Conservation (phyloP, 331 rosid genomes). For the Quercus tomentella region DNA sequence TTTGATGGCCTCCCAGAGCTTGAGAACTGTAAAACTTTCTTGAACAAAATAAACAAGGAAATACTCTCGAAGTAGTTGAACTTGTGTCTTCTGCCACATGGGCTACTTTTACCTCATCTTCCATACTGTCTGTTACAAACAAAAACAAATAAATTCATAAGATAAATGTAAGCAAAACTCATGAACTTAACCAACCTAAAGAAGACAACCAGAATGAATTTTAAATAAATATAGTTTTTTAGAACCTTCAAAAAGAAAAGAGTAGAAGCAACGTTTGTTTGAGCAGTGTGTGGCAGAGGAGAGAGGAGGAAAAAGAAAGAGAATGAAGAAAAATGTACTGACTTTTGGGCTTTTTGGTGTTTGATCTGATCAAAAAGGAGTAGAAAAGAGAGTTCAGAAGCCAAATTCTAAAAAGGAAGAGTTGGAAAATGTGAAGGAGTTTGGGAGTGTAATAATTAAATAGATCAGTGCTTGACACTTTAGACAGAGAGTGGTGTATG, state of each 20-base stretch:
- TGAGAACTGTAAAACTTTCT: constrained; percentile 82
- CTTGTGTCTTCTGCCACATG: constrained; percentile 29
- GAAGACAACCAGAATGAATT: not conserved
- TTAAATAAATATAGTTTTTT: not conserved
- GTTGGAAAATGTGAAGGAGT: constrained; percentile 55
- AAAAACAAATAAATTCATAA: not conserved
- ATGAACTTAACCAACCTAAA: not conserved
- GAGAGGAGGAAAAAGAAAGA: constrained; percentile 1
- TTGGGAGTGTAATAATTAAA: constrained; percentile 28
- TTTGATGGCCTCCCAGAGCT: constrained; percentile 93
- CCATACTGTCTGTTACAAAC: constrained; percentile 38
- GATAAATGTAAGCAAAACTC: not conserved
- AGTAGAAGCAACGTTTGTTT: not conserved
- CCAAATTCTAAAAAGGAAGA: constrained; percentile 18
- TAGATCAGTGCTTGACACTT: constrained; percentile 22
- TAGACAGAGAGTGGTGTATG: constrained; percentile 45
- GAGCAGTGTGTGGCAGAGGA: constrained; percentile 13
- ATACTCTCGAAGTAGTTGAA: constrained; percentile 33
- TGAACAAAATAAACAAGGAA: constrained; percentile 72
- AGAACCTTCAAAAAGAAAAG: constrained; percentile 3
- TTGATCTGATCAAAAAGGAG: constrained; percentile 27
- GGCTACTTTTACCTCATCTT: constrained; percentile 20
- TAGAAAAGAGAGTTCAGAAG: constrained; percentile 34
- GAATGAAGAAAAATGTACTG: not conserved
- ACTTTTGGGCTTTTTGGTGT: constrained; percentile 13